A percentile compares a stretch with the other conserved stretches of the same genome.
Conservation (phyloP, 352 stramenopile species). For the Phytophthora sojae region DNA sequence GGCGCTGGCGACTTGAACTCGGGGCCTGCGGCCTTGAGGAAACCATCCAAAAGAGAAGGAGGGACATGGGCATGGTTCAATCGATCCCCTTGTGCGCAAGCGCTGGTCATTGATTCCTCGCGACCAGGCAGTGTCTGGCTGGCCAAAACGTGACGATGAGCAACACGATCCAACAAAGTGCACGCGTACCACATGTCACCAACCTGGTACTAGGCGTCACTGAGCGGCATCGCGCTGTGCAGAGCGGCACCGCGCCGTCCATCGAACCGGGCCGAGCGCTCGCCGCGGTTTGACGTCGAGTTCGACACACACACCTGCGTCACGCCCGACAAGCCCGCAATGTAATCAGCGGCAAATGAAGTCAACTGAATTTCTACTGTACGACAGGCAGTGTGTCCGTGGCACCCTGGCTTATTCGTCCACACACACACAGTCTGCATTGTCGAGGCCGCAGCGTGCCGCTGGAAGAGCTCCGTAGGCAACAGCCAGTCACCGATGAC, state of each 20-base stretch:
- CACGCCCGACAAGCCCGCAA: neutral
- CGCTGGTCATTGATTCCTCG: too few relatives aligned
- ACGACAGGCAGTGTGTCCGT: neutral
- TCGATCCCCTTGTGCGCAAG: too few relatives aligned
- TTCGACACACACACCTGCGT: conserved; percentile 31
- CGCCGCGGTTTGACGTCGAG: conserved; percentile 46
- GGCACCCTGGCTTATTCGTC: neutral
- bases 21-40: too few relatives aligned
- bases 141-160: too few relatives aligned
- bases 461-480: neutral
- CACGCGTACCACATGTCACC: conserved; percentile 36
- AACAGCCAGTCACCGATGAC: neutral
- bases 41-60: too few relatives aligned
- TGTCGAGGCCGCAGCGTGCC: neutral
- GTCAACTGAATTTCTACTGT: conserved; percentile 16
- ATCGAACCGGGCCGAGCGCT: conserved; percentile 25
- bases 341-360: conserved; percentile 21
- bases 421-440: too few relatives aligned
- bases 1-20: too few relatives aligned
- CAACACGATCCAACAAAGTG: too few relatives aligned
- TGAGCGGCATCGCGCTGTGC: too few relatives aligned
- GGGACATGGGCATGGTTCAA: too few relatives aligned
- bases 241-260: conserved; percentile 45
- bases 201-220: conserved; percentile 32
- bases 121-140: too few relatives aligned